Percentiles rank a stretch among this genome's conserved stretches.
These are phyloP conservation scores for Plasmodium vinckei DNA, from an alignment of 169 alveolate genomes.

Conservation along the genomic window DNA sequence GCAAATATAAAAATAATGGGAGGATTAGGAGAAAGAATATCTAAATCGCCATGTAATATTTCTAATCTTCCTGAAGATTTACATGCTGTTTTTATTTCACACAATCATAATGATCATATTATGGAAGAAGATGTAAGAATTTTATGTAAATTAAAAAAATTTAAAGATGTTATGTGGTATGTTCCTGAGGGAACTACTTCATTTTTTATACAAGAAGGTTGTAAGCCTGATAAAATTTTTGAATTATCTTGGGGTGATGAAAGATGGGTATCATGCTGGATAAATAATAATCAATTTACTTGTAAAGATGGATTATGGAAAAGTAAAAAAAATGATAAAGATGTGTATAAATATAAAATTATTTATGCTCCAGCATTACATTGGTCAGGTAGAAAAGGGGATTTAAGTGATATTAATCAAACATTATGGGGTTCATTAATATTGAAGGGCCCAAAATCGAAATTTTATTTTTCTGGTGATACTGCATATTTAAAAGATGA, in stretches of 20 bases:
- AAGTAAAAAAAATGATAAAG: slow-evolving; percentile 27
- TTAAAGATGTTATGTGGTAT: slow-evolving; percentile 70
- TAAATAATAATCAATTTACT: slow-evolving; percentile 24
- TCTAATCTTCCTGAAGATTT: slow-evolving; percentile 41
- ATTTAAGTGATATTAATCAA: slow-evolving; percentile 49
- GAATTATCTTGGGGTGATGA: slow-evolving; percentile 74
- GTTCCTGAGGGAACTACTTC: slow-evolving; percentile 54
- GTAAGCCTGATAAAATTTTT: slow-evolving; percentile 50
- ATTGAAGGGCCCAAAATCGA: slow-evolving; percentile 64
- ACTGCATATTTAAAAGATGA: slow-evolving; percentile 65
- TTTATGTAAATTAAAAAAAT: slow-evolving; percentile 56
- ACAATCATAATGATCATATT: slow-evolving; percentile 68
- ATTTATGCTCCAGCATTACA: slow-evolving; percentile 67
- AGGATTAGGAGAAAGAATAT: slow-evolving; percentile 64
- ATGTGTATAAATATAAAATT: slow-evolving; percentile 41
- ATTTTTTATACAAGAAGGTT: slow-evolving; percentile 53
- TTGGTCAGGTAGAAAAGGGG: slow-evolving; percentile 66
- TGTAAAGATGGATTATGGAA: slow-evolving; percentile 73
- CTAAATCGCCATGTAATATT: slow-evolving; percentile 49
- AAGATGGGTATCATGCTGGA: slow-evolving; percentile 72
- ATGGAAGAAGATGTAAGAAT: slow-evolving; percentile 64
- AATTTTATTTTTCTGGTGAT: slow-evolving; percentile 65
- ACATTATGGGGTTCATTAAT: slow-evolving; percentile 72
- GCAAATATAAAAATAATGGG: slow-evolving; percentile 53
- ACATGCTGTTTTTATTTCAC: slow-evolving; percentile 73